Evolutionary conservation across 371 early-diverging fungal species (phyloP).

Genomic region (Rhizopus microsporus): DNA sequence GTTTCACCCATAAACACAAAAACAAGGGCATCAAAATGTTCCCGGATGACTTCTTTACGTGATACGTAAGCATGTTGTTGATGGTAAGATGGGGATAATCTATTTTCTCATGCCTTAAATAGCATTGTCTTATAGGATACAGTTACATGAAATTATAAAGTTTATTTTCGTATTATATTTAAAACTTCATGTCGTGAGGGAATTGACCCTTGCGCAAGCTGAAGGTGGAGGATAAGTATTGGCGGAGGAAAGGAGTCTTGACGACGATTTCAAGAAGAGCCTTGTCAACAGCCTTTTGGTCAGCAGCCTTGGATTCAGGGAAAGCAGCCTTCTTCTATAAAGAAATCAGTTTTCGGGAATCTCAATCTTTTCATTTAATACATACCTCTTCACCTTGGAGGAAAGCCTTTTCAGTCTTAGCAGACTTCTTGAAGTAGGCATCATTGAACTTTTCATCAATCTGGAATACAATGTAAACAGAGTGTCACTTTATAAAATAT

Average conservation of each 20-base stretch:
- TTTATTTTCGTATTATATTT: slow-evolving; percentile 35
- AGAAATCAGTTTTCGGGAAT: neutral
- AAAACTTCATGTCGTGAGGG: slow-evolving; percentile 93
- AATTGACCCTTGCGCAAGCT: slow-evolving; percentile 92
- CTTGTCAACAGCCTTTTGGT: slow-evolving; percentile 90
- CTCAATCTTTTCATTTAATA: slow-evolving; percentile 2
- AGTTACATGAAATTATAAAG: neutral
- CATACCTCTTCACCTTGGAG: slow-evolving; percentile 73
- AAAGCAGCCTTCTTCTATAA: slow-evolving; percentile 64
- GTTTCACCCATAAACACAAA: too few species aligned
- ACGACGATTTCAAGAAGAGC: slow-evolving; percentile 75
- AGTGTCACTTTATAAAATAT: neutral
- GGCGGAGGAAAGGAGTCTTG: slow-evolving; percentile 83
- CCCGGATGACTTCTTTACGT: too few species aligned
- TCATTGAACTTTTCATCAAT: slow-evolving; percentile 86
- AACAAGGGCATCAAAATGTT: too few species aligned
- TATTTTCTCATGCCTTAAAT: too few species aligned
- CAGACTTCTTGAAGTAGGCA: slow-evolving; percentile 87
- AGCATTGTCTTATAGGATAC: too few species aligned
- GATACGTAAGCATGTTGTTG: too few species aligned
- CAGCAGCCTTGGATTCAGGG: slow-evolving; percentile 72
- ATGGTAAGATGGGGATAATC: too few species aligned
- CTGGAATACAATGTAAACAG: slow-evolving; percentile 20
- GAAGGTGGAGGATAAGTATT: slow-evolving; percentile 88
- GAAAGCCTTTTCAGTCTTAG: slow-evolving; percentile 84